Base-by-base conservation (phyloP, 73 alveolate species). In the Paramecium caudatum region DNA sequence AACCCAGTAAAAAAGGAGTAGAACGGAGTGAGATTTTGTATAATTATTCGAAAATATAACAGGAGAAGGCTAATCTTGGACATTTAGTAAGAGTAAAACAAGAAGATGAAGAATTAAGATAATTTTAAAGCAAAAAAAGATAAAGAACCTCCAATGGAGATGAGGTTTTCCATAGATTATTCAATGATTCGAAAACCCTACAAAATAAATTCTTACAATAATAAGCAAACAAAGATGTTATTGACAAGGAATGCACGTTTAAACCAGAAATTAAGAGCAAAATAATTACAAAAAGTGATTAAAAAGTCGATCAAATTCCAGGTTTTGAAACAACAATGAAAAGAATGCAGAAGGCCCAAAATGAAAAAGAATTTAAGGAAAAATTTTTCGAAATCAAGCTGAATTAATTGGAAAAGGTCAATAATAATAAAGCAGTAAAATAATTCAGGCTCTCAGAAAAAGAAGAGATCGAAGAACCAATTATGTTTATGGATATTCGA, bases 301-400 rank as follows among this genome's bases (percentile, higher is more conserved):
- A 41, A 13, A 74, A 74, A 27, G 10, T 74, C n/a, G 87, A 86
- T 61, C 16, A 70, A 43, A 61, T 86, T 1, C 61, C 61, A 37
- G 93, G 93, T 4, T 70, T 86, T 21, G 80, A 86, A 23, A 13
- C 34, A 25, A 41, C 25, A 12, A 47, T 86, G 3, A 34, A 86
- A 78, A 61, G 93, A 41, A 63, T 86, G 87, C 43, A 86, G 68
- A 62, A 86, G 19, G 93, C 93, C 4, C 43, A 78, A 21, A 7
- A 86, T 30, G 61, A 86, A 3, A 86, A 46, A 63, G 46, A 62
- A 25, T 63, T 63, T 45, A 37, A 86, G 39, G 82, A 86, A 4
- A 86, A 63, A 2, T 86, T 37, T 37, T 63, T 33, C 48, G 93
- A 86, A 86, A 86, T 62, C 5, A 23, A 86, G 47, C 65, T 41